phyloP scores from a whole-genome alignment of 2,329 filamentous ascomycete species.

The Arthrobotrys musiformis region DNA sequence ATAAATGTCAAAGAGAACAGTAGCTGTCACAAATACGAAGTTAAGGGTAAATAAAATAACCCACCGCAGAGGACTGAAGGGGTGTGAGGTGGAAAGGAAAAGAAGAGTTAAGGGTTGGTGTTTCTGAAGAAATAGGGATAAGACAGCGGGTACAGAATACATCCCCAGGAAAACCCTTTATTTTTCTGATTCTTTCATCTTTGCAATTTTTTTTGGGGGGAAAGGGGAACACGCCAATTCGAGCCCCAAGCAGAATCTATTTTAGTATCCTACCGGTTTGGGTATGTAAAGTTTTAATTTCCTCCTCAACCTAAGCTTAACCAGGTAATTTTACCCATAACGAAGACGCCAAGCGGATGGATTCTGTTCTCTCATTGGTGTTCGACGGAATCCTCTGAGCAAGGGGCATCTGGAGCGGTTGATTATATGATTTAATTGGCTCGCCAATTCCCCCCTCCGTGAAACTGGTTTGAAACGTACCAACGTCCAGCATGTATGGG shows the following conservation, averaged over 20 bases:
- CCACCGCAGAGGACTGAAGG: conserved; percentile 5
- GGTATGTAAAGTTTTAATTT: conserved; percentile 4
- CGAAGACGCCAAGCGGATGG: background rate
- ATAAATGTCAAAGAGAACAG: conserved; percentile 11
- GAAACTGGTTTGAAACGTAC: conserved; percentile 27
- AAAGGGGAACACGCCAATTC: background rate
- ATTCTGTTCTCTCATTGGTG: conserved; percentile 13
- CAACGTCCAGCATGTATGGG: background rate
- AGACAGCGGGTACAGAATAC: background rate
- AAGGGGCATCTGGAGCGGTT: conserved; percentile 27
- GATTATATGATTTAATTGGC: conserved; percentile 29
- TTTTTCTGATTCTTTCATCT: background rate
- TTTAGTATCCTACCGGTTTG: conserved; percentile 14
- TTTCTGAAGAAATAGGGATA: conserved; percentile 22
- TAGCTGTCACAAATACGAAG: conserved; percentile 11
- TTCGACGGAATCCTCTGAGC: background rate
- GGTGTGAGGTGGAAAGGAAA: conserved; percentile 12
- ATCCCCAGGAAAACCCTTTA: background rate
- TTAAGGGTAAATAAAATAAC: conserved; percentile 16
- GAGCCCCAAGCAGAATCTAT: background rate
- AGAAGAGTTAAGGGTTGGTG: conserved; percentile 3
- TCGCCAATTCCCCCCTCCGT: conserved; percentile 6
- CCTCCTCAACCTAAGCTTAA: background rate
- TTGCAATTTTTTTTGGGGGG: background rate
- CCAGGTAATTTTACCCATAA: background rate